phyloP scores from a whole-genome alignment of 2,329 filamentous ascomycete species.

The Trichoderma sp. region DNA sequence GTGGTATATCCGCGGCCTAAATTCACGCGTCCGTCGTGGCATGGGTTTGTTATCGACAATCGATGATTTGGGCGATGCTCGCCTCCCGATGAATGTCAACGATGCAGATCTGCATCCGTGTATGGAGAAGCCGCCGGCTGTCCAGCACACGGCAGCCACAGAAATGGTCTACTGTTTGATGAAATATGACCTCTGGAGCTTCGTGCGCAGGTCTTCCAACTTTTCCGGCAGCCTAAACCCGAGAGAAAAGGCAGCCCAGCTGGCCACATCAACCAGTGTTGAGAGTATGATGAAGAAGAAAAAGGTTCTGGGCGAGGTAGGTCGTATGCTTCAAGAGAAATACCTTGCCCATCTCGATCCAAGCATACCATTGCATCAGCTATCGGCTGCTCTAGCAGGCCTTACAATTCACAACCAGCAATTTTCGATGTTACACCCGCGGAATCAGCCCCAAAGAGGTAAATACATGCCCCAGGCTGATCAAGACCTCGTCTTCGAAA shows the following conservation, averaged over 20 bases:
- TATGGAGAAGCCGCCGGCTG: slow-evolving; percentile 43
- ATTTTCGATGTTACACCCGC: slow-evolving; percentile 4
- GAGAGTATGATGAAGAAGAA: neutral
- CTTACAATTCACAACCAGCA: slow-evolving; percentile 5
- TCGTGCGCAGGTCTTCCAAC: neutral
- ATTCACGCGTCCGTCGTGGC: slow-evolving; percentile 31
- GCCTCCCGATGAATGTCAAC: slow-evolving; percentile 55
- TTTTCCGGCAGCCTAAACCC: neutral
- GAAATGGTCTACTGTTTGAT: slow-evolving; percentile 59
- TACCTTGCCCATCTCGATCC: slow-evolving; percentile 6
- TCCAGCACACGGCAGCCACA: slow-evolving; percentile 54
- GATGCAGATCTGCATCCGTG: slow-evolving; percentile 56
- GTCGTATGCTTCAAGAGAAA: neutral
- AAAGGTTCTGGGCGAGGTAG: neutral
- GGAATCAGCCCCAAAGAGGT: neutral
- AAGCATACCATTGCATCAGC: slow-evolving; percentile 3
- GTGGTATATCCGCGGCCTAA: slow-evolving; percentile 62
- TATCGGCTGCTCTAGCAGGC: neutral
- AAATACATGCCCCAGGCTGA: neutral
- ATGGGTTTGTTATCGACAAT: slow-evolving; percentile 38
- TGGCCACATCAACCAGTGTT: neutral
- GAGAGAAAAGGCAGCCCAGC: neutral
- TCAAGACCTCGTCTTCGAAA: slow-evolving; percentile 7
- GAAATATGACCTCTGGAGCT: slow-evolving; percentile 39
- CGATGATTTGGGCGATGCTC: slow-evolving; percentile 53